Evolutionary conservation across 179 eudicot species (phyloP), one percentile per base, ranked within the genome.

Genomic region (Spinacia oleracea): DNA sequence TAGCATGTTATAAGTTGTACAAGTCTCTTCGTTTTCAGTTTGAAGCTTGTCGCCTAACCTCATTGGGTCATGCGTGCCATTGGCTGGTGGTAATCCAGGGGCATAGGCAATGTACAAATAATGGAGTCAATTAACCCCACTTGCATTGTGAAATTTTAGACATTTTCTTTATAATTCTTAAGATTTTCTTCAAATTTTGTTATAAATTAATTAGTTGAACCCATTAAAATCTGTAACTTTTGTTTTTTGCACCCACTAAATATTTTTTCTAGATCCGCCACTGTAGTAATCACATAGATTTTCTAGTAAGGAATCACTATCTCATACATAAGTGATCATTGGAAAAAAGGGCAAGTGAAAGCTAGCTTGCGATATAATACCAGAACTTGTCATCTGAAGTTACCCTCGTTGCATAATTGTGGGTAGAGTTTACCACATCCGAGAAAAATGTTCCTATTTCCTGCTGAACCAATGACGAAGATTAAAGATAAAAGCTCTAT

Each of bases 1-100:
- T 46, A 96, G 90, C 99, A 96, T 92, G 81, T 96, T 96, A 80
- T 91, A 92, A 31, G 97, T 92, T 72, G 97, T 91, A 73, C 99
- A 96, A 8, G 98, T 90, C 85, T 96, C 99, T 87, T 91, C 96
- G 82, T 86, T 87, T 83, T 96, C 98, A 14, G 90, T 86, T 8
- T 78, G 68, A 72, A 96, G 82, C 78, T 81, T 79, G 81, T 74
- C 84, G 51, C 91, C 99, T 83, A 94, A 69, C 80, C 98, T 86
- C 71, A 82, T 94, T 20, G 98, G 97, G 50, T 94, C 92, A 23
- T 55, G 31, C 99, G 98, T 96, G 91, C n/a, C n/a, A n/a, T n/a
- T n/a, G n/a, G n/a, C n/a, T n/a, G n/a, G n/a, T n/a, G n/a, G n/a
- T n/a, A n/a, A n/a, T n/a, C n/a, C n/a, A n/a, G n/a, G n/a, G n/a